phyloP scores from a whole-genome alignment of 768 basidiomycete species.

The Lactarius deliciosus region DNA sequence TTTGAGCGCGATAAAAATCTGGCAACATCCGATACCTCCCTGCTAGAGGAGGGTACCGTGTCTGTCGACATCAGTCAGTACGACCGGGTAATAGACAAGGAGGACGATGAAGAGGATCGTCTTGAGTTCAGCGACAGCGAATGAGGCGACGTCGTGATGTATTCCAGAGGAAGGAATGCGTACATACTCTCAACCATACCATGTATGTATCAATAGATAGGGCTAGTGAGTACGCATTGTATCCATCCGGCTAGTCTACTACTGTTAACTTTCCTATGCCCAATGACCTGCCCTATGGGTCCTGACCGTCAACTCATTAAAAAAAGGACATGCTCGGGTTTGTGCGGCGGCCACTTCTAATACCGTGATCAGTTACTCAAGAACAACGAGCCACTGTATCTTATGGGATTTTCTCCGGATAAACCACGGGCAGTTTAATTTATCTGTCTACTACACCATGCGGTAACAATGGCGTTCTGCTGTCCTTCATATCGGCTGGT shows the following conservation, averaged over 20 bases:
- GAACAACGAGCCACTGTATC: conserved; percentile 57
- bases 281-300: conserved; percentile 53
- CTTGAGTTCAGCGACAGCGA: conserved; percentile 88
- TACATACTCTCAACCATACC: conserved; percentile 17
- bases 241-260: conserved; percentile 37
- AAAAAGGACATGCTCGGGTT: conserved; percentile 45
- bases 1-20: conserved; percentile 82
- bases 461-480: conserved; percentile 58
- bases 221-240: conserved; percentile 24
- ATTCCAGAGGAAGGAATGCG: conserved; percentile 7
- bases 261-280: conserved; percentile 56
- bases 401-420: conserved; percentile 32
- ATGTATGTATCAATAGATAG: conserved; percentile 13
- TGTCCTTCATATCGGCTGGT: conserved; percentile 55
- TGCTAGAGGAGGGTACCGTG: conserved; percentile 82
- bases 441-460: conserved; percentile 73
- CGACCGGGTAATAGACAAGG: conserved; percentile 57
- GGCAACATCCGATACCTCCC: conserved; percentile 67
- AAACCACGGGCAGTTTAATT: conserved; percentile 53
- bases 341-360: conserved; percentile 43
- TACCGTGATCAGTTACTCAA: conserved; percentile 67
- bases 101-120: conserved; percentile 62
- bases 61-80: conserved; percentile 91
- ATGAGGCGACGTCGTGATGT: conserved; percentile 38
- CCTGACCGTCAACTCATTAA: conserved; percentile 43